These are phyloP conservation scores for Orbilia quercus DNA, from an alignment of 2,329 filamentous ascomycete genomes.

Conservation along the genomic window DNA sequence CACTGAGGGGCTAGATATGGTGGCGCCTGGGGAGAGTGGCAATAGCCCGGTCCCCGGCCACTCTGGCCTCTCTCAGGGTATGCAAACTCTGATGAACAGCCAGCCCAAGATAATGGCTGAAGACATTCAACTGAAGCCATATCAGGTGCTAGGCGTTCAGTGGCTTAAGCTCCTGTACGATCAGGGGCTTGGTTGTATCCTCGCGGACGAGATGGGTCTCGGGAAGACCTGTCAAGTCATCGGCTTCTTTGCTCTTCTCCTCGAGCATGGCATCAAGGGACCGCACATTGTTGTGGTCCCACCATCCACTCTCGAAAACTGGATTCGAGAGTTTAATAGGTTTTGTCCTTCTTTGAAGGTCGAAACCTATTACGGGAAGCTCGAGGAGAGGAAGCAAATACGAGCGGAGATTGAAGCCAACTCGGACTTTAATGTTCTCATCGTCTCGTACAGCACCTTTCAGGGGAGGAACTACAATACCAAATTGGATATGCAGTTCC, in stretches of 20 bases:
- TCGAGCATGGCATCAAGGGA: slow-evolving; percentile 75
- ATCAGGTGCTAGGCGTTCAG: slow-evolving; percentile 92
- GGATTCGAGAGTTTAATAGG: slow-evolving; percentile 86
- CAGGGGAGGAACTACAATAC: slow-evolving; percentile 63
- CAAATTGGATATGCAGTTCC: slow-evolving; percentile 72
- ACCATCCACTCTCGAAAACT: slow-evolving; percentile 93
- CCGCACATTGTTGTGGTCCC: slow-evolving; percentile 89
- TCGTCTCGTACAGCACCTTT: slow-evolving; percentile 78
- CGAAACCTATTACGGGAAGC: slow-evolving; percentile 77
- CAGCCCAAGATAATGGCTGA: slow-evolving; percentile 83
- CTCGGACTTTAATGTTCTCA: slow-evolving; percentile 75
- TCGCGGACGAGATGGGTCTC: slow-evolving; percentile 96
- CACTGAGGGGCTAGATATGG: slow-evolving; percentile 69
- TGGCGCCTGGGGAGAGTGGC: slow-evolving; percentile 63
- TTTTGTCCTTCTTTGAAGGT: slow-evolving; percentile 84
- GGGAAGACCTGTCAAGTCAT: slow-evolving; percentile 99
- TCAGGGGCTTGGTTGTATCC: slow-evolving; percentile 83
- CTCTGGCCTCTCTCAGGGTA: slow-evolving; percentile 60
- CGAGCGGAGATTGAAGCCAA: slow-evolving; percentile 75
- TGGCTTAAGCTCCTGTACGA: slow-evolving; percentile 89
- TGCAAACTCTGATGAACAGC: slow-evolving; percentile 66
- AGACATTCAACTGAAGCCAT: slow-evolving; percentile 84
- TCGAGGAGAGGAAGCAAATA: slow-evolving; percentile 75
- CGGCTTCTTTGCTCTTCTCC: slow-evolving; percentile 84
- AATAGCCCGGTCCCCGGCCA: slow-evolving; percentile 65